Percentiles rank a stretch among this genome's conserved stretches.
Evolutionary conservation across 768 basidiomycete genomes (phyloP).

Genomic region (Cyclocybe cylindracea): DNA sequence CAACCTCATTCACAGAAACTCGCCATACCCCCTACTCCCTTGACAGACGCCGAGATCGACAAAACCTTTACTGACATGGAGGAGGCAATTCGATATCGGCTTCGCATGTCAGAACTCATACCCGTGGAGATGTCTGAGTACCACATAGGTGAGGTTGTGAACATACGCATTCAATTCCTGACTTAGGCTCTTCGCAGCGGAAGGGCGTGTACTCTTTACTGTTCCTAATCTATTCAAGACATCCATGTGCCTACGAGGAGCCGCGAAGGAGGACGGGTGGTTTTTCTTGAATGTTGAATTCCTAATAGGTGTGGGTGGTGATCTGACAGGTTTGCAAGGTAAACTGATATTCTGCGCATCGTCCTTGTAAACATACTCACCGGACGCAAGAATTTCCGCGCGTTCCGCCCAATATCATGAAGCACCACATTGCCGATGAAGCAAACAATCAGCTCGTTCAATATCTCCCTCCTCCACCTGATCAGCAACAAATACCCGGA

Average conservation of each 20-base stretch:
- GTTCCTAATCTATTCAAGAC: conserved; percentile 74
- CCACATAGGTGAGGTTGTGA: conserved; percentile 50
- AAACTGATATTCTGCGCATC: neutral
- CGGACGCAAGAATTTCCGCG: conserved; percentile 66
- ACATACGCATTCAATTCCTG: conserved; percentile 5
- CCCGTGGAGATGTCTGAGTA: conserved; percentile 81
- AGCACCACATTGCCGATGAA: conserved; percentile 70
- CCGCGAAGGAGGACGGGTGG: conserved; percentile 74
- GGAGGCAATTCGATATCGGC: conserved; percentile 73
- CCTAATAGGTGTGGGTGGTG: conserved; percentile 71
- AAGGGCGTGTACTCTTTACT: conserved; percentile 79
- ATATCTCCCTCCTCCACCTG: conserved; percentile 54
- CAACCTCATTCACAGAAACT: conserved; percentile 53
- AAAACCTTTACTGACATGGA: conserved; percentile 74
- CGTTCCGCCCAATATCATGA: conserved; percentile 60
- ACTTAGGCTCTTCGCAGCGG: conserved; percentile 42
- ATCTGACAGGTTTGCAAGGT: conserved; percentile 75
- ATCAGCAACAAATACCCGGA: conserved; percentile 40
- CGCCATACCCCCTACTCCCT: conserved; percentile 61
- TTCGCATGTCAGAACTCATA: conserved; percentile 77
- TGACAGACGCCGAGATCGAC: conserved; percentile 67
- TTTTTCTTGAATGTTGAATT: conserved; percentile 83
- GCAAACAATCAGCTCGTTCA: conserved; percentile 67
- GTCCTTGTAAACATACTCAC: neutral
- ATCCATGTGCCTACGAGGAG: conserved; percentile 74